Evolutionary conservation across 1,284 basidiomycete species (phyloP).

Genomic region (Leccinum huronense): DNA sequence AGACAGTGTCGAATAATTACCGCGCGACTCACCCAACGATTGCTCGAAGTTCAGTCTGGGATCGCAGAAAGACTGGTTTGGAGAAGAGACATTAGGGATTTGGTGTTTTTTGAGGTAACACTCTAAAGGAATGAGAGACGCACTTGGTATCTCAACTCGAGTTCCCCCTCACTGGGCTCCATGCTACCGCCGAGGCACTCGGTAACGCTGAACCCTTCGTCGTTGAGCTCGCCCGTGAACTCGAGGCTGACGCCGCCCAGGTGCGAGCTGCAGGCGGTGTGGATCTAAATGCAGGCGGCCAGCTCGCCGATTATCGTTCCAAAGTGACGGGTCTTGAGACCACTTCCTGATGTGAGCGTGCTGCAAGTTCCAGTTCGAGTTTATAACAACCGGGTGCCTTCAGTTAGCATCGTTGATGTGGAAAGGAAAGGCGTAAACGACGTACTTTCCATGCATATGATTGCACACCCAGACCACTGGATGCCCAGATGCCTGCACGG

Average conservation of each 20-base stretch:
- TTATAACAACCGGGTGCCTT: not conserved
- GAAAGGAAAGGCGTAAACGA: constrained; percentile 14
- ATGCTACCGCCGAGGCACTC: constrained; percentile 83
- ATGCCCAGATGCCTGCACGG: constrained; percentile 79
- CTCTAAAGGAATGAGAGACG: constrained; percentile 13
- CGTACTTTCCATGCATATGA: constrained; percentile 95
- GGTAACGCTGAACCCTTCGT: constrained; percentile 90
- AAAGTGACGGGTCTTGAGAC: constrained; percentile 89
- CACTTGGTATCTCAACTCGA: constrained; percentile 74
- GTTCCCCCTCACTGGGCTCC: constrained; percentile 72
- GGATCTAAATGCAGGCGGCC: constrained; percentile 79
- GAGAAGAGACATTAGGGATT: not conserved
- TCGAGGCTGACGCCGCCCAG: constrained; percentile 97
- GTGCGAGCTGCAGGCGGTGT: constrained; percentile 66
- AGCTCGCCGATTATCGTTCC: constrained; percentile 90
- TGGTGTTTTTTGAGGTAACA: not conserved
- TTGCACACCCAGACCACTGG: constrained; percentile 94
- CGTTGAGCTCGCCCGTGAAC: constrained; percentile 93
- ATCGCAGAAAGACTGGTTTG: constrained; percentile 70
- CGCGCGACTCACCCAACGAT: constrained; percentile 58
- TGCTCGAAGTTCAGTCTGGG: constrained; percentile 82
- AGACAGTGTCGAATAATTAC: not conserved
- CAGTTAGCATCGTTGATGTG: not conserved
- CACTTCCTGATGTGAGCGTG: constrained; percentile 74
- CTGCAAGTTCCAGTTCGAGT: constrained; percentile 39